Conservation (phyloP, 2,329 filamentous ascomycete genomes). For the Fusarium austroafricanum region DNA sequence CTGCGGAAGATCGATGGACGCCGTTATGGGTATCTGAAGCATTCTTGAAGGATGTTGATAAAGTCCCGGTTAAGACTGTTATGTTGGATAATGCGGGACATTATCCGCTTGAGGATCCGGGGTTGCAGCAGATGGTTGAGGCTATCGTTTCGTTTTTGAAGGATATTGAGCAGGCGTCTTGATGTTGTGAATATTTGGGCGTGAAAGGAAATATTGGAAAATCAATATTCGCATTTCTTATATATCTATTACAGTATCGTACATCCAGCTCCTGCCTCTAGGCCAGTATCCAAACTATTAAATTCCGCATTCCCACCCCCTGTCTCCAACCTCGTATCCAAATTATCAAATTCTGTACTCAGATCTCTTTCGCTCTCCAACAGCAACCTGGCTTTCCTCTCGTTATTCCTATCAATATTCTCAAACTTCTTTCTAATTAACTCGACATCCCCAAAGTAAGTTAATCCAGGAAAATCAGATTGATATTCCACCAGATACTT, state of each 20-base stretch:
- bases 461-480: background rate
- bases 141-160: slow-evolving; percentile 5
- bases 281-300: accelerated
- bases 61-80: background rate
- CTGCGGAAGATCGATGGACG: background rate
- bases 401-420: background rate
- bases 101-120: slow-evolving; percentile 12
- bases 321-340: background rate
- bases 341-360: accelerated
- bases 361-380: no score
- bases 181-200: background rate
- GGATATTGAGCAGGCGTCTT: background rate
- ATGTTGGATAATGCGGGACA: slow-evolving; percentile 5
- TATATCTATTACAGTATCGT: background rate
- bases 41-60: background rate
- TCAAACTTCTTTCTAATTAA: background rate
- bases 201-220: no score
- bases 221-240: no score
- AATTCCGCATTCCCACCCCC: no score
- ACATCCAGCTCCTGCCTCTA: background rate
- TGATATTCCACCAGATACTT: background rate
- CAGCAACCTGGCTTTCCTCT: accelerated
- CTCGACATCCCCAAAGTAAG: background rate
- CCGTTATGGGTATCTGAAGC: background rate
- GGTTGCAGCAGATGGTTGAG: slow-evolving; percentile 9